Percentiles rank a stretch among this genome's conserved stretches.
Conservation (phyloP, 148 eudicot species). For the Rhododendron mucronatum region DNA sequence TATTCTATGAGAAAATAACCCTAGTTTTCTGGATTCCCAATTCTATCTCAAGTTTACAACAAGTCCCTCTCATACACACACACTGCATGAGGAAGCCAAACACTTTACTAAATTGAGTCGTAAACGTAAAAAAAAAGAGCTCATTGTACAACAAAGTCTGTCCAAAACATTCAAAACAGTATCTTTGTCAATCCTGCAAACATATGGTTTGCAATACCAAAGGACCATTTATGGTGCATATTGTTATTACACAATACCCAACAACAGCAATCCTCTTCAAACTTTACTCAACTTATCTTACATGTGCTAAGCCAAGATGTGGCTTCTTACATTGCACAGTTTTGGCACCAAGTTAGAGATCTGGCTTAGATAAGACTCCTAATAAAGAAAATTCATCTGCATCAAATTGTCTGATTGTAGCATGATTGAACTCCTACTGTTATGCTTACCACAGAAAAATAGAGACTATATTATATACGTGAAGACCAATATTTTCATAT, state of each 20-base stretch:
- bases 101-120: not conserved
- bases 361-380: not conserved
- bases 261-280: not conserved
- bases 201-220: not conserved
- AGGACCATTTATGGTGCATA: not conserved
- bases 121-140: not conserved
- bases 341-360: not conserved
- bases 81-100: not conserved
- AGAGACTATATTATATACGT: not conserved
- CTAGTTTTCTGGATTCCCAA: too few species aligned
- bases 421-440: not conserved
- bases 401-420: not conserved
- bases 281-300: not conserved
- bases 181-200: not conserved
- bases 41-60: too few species aligned
- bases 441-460: not conserved
- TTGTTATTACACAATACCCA: not conserved
- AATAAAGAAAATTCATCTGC: not conserved
- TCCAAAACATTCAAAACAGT: not conserved
- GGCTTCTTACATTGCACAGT: not conserved
- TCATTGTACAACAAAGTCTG: not conserved
- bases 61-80: not conserved
- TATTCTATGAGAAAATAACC: too few species aligned
- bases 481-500: not conserved
- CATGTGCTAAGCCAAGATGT: not conserved